Base-by-base conservation (phyloP, 148 eudicot genomes). In the Fagopyrum tataricum region DNA sequence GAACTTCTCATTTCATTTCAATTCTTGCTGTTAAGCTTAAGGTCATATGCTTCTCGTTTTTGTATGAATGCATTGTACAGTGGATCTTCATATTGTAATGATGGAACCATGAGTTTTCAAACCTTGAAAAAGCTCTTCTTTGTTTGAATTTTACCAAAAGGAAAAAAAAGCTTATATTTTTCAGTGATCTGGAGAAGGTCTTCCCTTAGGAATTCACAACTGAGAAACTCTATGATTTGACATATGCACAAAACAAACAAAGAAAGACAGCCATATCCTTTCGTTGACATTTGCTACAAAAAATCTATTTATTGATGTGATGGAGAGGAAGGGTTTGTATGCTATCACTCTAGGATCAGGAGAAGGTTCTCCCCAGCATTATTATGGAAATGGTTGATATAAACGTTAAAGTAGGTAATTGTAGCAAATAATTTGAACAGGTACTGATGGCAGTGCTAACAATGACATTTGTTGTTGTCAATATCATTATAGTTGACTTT, bases 391-490 rank as follows among this genome's bases (percentile, higher is more conserved):
- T 31, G 37, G 18, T 31, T 62, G 14, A 11, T 62, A 24, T 31
- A 31, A 62, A 62, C 42, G 5, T 6, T 0, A 18, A 18, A 56
- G n/a, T 5, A 24, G 3, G 13, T 7, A 58, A 20, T 7, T 62
- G 68, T 31, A 31, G 14, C n/a, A 62, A 17, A 61, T 39, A 62
- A 11, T 31, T 37, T 62, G 68, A 20, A 31, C 5, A 62, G 68
- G 18, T 37, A 21, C 44, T 5, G 69, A 37, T 8, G 20, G 9
- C 44, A 64, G n/a, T 64, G 69, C 69, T 31, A 18, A 64, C 69
- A 64, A 5, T 64, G 69, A 64, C 69, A 39, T 31, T 37, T 31
- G 69, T 37, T 26, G 69, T 61, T 24, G 67, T 61, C 67, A 26
- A 3, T 61, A 13, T 61, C 41, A 61, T 31, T 26, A 26, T 61